These are phyloP conservation scores for Neobulgaria alba DNA, from an alignment of 2,329 filamentous ascomycete genomes.

Conservation along the genomic window DNA sequence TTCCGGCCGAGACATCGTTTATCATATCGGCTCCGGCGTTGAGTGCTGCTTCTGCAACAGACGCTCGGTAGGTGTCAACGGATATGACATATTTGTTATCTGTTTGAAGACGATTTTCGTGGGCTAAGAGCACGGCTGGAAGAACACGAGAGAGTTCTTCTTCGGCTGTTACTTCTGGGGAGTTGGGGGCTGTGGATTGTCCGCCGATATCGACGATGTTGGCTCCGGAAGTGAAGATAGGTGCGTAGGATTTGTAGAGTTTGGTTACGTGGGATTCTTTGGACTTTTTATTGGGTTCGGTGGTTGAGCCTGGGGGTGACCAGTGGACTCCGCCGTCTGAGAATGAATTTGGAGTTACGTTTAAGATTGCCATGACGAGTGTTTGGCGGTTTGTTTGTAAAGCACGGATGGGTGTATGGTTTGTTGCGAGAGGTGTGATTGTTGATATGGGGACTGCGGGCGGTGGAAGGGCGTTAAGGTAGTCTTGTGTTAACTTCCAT, in stretches of 20 bases:
- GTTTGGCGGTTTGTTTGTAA: conserved; percentile 49
- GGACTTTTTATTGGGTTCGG: background rate
- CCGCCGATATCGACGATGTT: conserved; percentile 88
- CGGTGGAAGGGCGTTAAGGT: conserved; percentile 49
- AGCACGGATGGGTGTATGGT: conserved; percentile 48
- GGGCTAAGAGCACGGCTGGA: conserved; percentile 51
- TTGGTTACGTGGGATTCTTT: background rate
- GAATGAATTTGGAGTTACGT: conserved; percentile 93
- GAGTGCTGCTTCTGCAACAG: conserved; percentile 70
- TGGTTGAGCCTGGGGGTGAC: background rate
- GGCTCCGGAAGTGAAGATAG: conserved; percentile 42
- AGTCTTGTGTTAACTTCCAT: conserved; percentile 52
- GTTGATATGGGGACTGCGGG: conserved; percentile 45
- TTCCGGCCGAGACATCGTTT: conserved; percentile 86
- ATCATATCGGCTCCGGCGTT: conserved; percentile 80
- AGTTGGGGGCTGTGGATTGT: conserved; percentile 79
- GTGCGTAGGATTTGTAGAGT: conserved; percentile 52
- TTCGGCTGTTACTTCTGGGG: conserved; percentile 55
- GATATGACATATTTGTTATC: conserved; percentile 48
- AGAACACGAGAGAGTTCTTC: conserved; percentile 74
- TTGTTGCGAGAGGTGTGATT: conserved; percentile 45
- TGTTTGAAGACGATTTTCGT: background rate
- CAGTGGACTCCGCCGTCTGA: conserved; percentile 71
- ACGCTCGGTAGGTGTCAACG: conserved; percentile 85
- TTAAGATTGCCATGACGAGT: conserved; percentile 86